Evolutionary conservation across 2,329 filamentous ascomycete species (phyloP).

Genomic region (Sclerotinia trifoliorum): DNA sequence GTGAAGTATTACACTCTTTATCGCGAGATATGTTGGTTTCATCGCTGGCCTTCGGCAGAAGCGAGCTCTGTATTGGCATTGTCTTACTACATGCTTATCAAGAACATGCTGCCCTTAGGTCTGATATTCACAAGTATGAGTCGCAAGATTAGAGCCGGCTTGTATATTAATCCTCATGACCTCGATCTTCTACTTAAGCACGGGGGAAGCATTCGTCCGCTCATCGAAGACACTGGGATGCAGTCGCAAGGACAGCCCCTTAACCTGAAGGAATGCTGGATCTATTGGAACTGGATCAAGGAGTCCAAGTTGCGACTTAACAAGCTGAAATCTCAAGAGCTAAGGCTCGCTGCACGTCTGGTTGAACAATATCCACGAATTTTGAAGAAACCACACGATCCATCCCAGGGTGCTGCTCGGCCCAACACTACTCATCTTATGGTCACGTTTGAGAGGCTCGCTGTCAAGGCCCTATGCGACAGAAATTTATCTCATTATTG

Average conservation of each 20-base stretch:
- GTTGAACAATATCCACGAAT: slow-evolving; percentile 9
- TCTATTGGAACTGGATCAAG: slow-evolving; percentile 16
- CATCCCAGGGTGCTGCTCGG: neutral
- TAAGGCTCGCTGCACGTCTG: neutral
- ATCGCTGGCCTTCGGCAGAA: neutral
- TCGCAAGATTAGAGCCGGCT: neutral
- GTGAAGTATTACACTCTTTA: neutral
- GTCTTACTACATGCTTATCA: neutral
- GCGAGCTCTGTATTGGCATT: neutral
- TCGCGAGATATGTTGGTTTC: slow-evolving; percentile 12
- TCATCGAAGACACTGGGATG: neutral
- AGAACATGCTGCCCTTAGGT: neutral
- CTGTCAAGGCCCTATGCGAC: neutral
- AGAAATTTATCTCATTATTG: neutral
- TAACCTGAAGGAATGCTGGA: neutral
- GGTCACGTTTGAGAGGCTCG: neutral
- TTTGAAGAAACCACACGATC: slow-evolving; percentile 5
- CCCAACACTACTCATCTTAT: slow-evolving; percentile 4
- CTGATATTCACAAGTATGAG: neutral
- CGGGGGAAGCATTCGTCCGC: neutral
- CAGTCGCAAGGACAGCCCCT: neutral
- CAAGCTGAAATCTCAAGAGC: neutral
- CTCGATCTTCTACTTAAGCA: slow-evolving; percentile 9
- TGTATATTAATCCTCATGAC: neutral
- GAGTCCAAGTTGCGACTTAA: neutral